Evolutionary conservation across 2,329 filamentous ascomycete genomes (phyloP).

Genomic region (Pseudogymnoascus sp.): DNA sequence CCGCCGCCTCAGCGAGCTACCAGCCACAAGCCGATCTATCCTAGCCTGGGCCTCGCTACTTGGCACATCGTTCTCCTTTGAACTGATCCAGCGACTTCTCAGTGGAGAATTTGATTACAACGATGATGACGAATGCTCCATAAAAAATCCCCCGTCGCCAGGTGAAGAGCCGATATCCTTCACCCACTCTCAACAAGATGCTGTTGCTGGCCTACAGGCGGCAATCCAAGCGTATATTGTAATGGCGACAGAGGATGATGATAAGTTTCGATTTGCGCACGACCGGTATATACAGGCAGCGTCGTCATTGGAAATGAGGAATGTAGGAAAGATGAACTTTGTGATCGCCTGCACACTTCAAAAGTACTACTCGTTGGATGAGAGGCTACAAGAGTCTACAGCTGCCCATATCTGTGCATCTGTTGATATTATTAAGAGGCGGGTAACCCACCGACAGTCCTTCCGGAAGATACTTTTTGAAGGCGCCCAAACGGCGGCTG

Average conservation of each 20-base stretch:
- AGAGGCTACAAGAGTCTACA: constrained; percentile 61
- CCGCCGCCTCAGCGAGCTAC: constrained; percentile 69
- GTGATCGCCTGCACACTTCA: constrained; percentile 77
- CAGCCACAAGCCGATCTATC: constrained; percentile 66
- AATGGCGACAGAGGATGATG: constrained; percentile 74
- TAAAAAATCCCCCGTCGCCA: constrained; percentile 33
- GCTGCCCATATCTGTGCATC: constrained; percentile 78
- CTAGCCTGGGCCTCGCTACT: constrained; percentile 82
- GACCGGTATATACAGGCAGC: constrained; percentile 80
- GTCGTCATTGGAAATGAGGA: constrained; percentile 61
- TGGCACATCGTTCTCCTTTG: constrained; percentile 78
- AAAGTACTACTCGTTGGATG: constrained; percentile 59
- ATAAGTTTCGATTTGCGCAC: constrained; percentile 81
- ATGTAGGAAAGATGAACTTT: constrained; percentile 79
- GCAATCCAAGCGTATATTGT: constrained; percentile 76
- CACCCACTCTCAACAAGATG: constrained; percentile 55
- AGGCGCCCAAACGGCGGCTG: constrained; percentile 70
- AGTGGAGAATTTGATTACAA: constrained; percentile 65
- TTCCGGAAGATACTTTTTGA: constrained; percentile 69
- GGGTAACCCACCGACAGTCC: constrained; percentile 52
- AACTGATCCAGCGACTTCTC: constrained; percentile 69
- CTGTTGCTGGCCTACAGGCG: constrained; percentile 72
- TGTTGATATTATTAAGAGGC: constrained; percentile 64
- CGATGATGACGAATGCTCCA: constrained; percentile 33
- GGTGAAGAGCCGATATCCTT: constrained; percentile 32